Evolutionary conservation across 169 alveolate genomes (phyloP).

Genomic region (Eimeria acervulina): DNA sequence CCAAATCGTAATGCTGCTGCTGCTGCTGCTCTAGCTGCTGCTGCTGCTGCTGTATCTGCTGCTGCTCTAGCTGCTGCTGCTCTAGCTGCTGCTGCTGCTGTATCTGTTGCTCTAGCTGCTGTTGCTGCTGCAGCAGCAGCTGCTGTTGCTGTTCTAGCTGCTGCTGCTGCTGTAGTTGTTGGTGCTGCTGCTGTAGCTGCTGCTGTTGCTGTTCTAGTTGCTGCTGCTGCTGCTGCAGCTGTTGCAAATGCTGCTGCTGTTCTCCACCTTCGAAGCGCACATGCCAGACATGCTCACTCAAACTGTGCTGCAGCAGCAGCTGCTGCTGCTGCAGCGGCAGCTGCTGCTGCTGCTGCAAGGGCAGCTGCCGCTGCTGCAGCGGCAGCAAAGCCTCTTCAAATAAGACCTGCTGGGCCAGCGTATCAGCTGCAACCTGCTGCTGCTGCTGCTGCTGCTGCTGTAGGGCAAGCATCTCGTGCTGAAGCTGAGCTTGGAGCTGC

Average conservation of each 20-base stretch:
- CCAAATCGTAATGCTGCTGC: neutral
- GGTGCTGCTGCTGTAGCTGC: too few relatives aligned
- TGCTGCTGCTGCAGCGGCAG: neutral
- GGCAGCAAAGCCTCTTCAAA: neutral
- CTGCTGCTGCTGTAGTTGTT: neutral
- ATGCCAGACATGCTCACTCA: too few relatives aligned
- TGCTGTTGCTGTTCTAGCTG: neutral
- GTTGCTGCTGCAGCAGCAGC: neutral
- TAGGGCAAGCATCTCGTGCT: neutral
- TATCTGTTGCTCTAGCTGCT: neutral
- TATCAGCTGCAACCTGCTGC: conserved; percentile 20
- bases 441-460: conserved; percentile 49
- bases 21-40: neutral
- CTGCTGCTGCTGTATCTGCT: neutral
- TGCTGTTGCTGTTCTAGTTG: neutral
- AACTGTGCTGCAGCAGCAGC: neutral
- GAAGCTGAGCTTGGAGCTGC: conserved; percentile 2
- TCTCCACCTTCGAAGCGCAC: too few relatives aligned
- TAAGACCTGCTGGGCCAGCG: neutral
- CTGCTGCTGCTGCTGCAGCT: neutral
- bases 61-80: neutral
- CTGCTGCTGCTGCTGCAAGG: neutral
- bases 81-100: neutral
- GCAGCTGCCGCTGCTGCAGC: neutral
- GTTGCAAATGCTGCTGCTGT: too few relatives aligned